These are phyloP conservation scores for Boletus subluridellus DNA, from an alignment of 1,284 basidiomycete species.

Conservation along the genomic window DNA sequence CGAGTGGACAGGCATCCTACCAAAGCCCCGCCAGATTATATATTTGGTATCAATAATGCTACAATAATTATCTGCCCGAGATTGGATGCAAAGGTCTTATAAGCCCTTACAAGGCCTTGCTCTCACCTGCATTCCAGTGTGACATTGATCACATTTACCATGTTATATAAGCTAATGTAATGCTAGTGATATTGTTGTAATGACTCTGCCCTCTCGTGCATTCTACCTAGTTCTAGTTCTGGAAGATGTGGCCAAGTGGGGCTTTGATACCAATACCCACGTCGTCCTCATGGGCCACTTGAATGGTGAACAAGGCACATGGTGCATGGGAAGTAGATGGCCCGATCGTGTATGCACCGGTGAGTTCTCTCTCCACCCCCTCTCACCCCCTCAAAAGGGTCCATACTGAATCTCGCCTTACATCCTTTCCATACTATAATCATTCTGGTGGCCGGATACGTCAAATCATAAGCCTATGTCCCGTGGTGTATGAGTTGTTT, in stretches of 20 bases:
- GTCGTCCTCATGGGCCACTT: slow-evolving; percentile 72
- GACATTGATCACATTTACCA: too few relatives aligned
- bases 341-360: slow-evolving; percentile 27
- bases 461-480: slow-evolving; percentile 73
- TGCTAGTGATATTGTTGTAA: too few relatives aligned
- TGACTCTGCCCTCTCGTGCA: slow-evolving; percentile 45
- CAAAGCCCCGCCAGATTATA: too few relatives aligned
- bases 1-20: too few relatives aligned
- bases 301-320: slow-evolving; percentile 89
- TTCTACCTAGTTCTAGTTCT: slow-evolving; percentile 36
- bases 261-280: slow-evolving; percentile 37
- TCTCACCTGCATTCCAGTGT: too few relatives aligned
- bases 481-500: too few relatives aligned
- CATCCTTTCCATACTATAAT: slow-evolving; percentile 38
- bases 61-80: too few relatives aligned
- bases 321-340: slow-evolving; percentile 72
- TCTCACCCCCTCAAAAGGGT: neutral
- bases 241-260: slow-evolving; percentile 43
- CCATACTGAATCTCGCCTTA: neutral
- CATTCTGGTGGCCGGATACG: slow-evolving; percentile 71
- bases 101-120: too few relatives aligned
- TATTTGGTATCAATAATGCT: too few relatives aligned
- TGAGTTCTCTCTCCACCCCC: too few relatives aligned
- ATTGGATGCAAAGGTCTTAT: too few relatives aligned
- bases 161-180: too few relatives aligned